Percentiles rank a stretch among this genome's conserved stretches.
These are phyloP conservation scores for Cicer cuneatum DNA, from an alignment of 306 rosid species.

Conservation along the genomic window DNA sequence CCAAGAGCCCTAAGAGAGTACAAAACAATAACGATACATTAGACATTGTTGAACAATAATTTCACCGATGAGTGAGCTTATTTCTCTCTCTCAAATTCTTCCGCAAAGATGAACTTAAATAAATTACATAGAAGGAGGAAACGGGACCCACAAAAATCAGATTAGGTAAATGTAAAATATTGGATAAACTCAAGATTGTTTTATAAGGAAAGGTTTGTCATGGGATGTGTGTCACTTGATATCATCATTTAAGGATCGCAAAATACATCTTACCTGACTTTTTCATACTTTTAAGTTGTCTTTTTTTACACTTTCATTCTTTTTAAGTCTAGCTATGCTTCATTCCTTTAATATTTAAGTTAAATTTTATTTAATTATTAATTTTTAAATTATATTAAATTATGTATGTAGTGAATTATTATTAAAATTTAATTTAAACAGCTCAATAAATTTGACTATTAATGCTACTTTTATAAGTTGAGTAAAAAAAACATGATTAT, in stretches of 20 bases:
- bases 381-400: no score
- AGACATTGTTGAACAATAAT: conserved; percentile 25
- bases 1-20: conserved; percentile 17
- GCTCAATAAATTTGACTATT: no score
- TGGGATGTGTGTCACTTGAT: neutral
- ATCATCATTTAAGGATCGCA: neutral
- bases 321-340: no score
- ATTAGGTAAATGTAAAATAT: neutral
- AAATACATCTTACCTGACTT: no score
- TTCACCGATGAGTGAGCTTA: neutral
- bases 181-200: neutral
- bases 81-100: neutral
- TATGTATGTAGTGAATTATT: no score
- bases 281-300: no score
- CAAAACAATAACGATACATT: conserved; percentile 7
- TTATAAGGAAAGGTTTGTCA: neutral
- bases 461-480: no score
- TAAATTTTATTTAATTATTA: no score
- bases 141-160: neutral
- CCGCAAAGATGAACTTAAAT: neutral
- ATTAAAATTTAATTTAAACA: no score
- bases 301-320: no score
- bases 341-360: no score
- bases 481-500: no score
- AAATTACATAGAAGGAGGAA: neutral